Evolutionary conservation across 768 basidiomycete species (phyloP).

Genomic region (Cubamyces lactineus): DNA sequence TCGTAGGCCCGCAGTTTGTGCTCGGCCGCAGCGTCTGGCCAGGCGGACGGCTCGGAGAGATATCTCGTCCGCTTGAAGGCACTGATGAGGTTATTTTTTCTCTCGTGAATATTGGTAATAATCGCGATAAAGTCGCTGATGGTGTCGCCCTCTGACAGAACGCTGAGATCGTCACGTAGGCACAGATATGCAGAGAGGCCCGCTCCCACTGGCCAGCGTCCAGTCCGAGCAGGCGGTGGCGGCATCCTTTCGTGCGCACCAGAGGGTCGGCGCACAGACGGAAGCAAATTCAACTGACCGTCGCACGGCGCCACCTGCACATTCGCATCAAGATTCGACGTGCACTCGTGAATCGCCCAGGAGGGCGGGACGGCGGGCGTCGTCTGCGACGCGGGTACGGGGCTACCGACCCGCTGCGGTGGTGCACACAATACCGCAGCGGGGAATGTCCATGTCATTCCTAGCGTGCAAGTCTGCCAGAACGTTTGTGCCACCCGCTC

Average conservation of each 20-base stretch:
- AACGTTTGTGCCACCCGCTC: neutral
- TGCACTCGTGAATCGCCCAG: neutral
- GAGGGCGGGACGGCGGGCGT: neutral
- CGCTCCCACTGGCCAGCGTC: neutral
- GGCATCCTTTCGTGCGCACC: neutral
- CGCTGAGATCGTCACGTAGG: neutral
- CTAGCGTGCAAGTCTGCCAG: neutral
- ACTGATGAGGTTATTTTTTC: too few relatives aligned
- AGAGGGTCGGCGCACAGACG: slow-evolving; percentile 3
- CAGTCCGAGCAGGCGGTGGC: neutral
- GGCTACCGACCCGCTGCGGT: neutral
- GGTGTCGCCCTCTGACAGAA: too few relatives aligned
- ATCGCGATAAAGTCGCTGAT: too few relatives aligned
- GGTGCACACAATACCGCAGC: neutral
- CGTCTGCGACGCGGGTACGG: neutral
- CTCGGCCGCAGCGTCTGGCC: too few relatives aligned
- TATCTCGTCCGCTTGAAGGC: too few relatives aligned
- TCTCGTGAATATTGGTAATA: too few relatives aligned
- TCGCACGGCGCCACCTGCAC: neutral
- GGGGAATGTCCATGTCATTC: neutral
- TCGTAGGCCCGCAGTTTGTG: too few relatives aligned
- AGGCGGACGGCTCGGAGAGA: too few relatives aligned
- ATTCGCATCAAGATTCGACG: neutral
- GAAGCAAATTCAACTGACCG: slow-evolving; percentile 5
- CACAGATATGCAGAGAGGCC: neutral